These are phyloP conservation scores for Phytophthora boehmeriae DNA, from an alignment of 352 stramenopile species.

Conservation along the genomic window DNA sequence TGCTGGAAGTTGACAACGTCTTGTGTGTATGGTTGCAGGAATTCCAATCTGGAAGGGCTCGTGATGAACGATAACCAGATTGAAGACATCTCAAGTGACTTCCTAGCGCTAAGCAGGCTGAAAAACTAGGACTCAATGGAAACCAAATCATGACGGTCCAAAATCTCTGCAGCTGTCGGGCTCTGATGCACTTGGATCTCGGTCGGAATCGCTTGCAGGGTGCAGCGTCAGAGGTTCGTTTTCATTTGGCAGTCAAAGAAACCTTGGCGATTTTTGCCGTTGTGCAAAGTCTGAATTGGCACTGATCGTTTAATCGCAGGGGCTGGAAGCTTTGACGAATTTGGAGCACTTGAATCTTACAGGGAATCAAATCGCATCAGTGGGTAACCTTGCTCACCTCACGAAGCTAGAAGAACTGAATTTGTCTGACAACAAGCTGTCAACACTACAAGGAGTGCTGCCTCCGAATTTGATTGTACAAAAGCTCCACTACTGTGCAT, in stretches of 20 bases:
- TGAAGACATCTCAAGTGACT: constrained; percentile 57
- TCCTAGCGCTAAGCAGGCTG: constrained; percentile 66
- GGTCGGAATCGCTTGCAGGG: constrained; percentile 62
- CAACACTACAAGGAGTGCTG: constrained; percentile 53
- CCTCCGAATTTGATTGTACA: constrained; percentile 56
- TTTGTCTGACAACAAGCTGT: constrained; percentile 60
- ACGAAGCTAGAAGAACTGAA: constrained; percentile 80
- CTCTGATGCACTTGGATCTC: constrained; percentile 73
- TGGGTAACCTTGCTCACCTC: constrained; percentile 66
- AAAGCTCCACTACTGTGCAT: neutral
- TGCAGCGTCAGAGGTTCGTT: constrained; percentile 44
- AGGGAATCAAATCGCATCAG: constrained; percentile 56
- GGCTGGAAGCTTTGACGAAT: constrained; percentile 55
- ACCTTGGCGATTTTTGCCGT: no score
- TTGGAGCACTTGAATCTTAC: constrained; percentile 72
- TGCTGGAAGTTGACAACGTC: neutral
- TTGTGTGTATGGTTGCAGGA: constrained; percentile 36
- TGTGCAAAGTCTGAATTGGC: no score
- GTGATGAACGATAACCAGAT: constrained; percentile 81
- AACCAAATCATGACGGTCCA: constrained; percentile 61
- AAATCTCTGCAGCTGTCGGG: constrained; percentile 53
- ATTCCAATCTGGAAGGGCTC: constrained; percentile 66
- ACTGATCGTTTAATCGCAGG: constrained; percentile 24
- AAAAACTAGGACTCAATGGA: constrained; percentile 76
- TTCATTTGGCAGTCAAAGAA: neutral